Evolutionary conservation across 176 grass and related monocot species (phyloP).

Genomic region (Aegilops longissima): DNA sequence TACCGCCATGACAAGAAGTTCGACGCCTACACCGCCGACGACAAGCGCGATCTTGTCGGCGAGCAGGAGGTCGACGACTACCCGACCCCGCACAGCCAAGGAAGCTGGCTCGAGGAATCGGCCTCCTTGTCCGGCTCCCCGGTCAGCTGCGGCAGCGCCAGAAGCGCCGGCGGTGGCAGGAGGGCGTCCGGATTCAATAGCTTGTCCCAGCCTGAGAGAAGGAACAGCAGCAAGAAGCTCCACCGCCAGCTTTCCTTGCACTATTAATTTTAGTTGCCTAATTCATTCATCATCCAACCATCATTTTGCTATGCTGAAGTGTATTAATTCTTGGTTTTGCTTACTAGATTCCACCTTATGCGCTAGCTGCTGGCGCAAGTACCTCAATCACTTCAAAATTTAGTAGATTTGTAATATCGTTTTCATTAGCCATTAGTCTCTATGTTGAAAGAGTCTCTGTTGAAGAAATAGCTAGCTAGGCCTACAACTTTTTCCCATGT

Average conservation of each 20-base stretch:
- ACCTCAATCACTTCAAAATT: no score
- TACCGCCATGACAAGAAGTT: slow-evolving; percentile 60
- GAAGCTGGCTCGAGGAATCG: not conserved
- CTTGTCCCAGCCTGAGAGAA: slow-evolving; percentile 43
- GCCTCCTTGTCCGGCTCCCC: not conserved
- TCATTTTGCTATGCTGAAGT: not conserved
- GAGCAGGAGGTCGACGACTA: slow-evolving; percentile 10
- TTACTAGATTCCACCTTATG: no score
- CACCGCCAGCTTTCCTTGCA: slow-evolving; percentile 39
- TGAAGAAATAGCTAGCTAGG: no score
- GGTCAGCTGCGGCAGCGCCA: slow-evolving; percentile 5
- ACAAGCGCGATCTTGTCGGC: slow-evolving; percentile 12
- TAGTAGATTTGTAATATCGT: no score
- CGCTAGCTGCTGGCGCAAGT: no score
- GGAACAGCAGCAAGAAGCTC: slow-evolving; percentile 39
- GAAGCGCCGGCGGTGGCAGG: slow-evolving; percentile 1
- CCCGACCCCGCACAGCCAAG: not conserved
- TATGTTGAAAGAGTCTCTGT: no score
- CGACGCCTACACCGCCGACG: slow-evolving; percentile 50
- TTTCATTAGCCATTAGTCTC: no score
- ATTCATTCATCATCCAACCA: not conserved
- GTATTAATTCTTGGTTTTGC: not conserved
- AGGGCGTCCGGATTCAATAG: slow-evolving; percentile 39
- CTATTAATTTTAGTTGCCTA: not conserved
- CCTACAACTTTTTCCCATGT: no score